phyloP scores from a whole-genome alignment of 768 basidiomycete genomes.

The Multifurca ochricompacta region DNA sequence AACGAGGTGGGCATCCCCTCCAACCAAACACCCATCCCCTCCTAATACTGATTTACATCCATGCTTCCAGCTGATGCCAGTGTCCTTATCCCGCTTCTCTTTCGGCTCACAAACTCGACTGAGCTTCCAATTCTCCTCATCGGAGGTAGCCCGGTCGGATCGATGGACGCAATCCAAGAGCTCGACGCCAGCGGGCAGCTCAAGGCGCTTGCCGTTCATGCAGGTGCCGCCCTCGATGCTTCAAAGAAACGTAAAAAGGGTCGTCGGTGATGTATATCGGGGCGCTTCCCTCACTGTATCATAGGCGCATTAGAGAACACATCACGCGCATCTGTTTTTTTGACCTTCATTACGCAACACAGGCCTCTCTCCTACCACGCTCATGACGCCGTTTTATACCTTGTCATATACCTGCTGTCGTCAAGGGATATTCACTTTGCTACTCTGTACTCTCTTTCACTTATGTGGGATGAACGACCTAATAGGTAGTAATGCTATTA shows the following conservation, averaged over 20 bases:
- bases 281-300: background rate
- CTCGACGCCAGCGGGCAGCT: conserved; percentile 47
- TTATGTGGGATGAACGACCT: background rate
- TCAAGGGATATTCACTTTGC: background rate
- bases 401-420: background rate
- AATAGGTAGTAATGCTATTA: background rate
- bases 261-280: conserved; percentile 11
- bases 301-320: conserved; percentile 2
- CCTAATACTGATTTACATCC: background rate
- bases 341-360: background rate
- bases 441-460: background rate
- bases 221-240: conserved; percentile 51
- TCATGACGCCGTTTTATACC: background rate
- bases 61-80: conserved; percentile 45
- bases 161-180: conserved; percentile 43
- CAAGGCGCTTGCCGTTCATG: conserved; percentile 38
- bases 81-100: conserved; percentile 53
- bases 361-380: background rate
- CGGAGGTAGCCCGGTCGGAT: conserved; percentile 51
- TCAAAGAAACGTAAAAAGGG: conserved; percentile 39
- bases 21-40: background rate
- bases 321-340: background rate
- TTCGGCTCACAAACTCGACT: conserved; percentile 46
- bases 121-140: conserved; percentile 63
- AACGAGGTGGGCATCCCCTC: conserved; percentile 36